phyloP scores from a whole-genome alignment of 2,329 filamentous ascomycete species.

The Chrysosporium keratinophilum region DNA sequence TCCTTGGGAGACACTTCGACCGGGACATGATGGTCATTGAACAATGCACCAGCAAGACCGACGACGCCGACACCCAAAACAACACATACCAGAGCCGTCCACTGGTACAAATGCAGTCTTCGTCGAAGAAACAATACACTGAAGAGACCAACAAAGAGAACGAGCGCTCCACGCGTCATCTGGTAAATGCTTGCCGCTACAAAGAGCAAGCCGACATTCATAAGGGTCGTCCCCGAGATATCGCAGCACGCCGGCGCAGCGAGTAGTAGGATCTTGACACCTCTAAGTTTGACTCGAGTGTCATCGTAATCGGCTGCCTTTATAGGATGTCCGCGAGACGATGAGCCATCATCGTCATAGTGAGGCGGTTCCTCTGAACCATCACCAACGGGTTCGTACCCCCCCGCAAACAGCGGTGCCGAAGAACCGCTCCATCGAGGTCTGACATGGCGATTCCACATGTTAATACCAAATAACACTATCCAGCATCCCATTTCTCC shows the following conservation, averaged over 20 bases:
- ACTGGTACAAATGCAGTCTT: conserved; percentile 77
- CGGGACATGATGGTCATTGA: conserved; percentile 48
- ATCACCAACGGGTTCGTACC: conserved; percentile 56
- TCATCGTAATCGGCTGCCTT: conserved; percentile 48
- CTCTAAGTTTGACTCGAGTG: conserved; percentile 52
- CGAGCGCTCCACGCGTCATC: conserved; percentile 91
- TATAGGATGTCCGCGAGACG: conserved; percentile 34
- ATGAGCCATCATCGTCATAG: conserved; percentile 35
- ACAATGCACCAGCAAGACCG: conserved; percentile 76
- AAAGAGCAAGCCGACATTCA: conserved; percentile 91
- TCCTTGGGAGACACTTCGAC: conserved; percentile 20
- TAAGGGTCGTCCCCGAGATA: conserved; percentile 87
- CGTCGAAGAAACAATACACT: conserved; percentile 82
- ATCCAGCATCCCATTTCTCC: conserved; percentile 96
- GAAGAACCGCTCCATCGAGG: conserved; percentile 27
- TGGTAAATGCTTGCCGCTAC: conserved; percentile 96
- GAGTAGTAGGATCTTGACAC: conserved; percentile 62
- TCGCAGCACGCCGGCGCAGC: conserved; percentile 85
- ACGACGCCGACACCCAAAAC: conserved; percentile 82
- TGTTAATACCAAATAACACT: conserved; percentile 60
- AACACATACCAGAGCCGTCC: conserved; percentile 77
- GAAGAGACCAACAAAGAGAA: conserved; percentile 91
- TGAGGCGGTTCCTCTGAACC: conserved; percentile 33
- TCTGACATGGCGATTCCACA: conserved; percentile 51
- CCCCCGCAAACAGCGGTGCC: conserved; percentile 38